Base-by-base conservation (phyloP, 352 stramenopile genomes). In the Aphanomyces euteiches region DNA sequence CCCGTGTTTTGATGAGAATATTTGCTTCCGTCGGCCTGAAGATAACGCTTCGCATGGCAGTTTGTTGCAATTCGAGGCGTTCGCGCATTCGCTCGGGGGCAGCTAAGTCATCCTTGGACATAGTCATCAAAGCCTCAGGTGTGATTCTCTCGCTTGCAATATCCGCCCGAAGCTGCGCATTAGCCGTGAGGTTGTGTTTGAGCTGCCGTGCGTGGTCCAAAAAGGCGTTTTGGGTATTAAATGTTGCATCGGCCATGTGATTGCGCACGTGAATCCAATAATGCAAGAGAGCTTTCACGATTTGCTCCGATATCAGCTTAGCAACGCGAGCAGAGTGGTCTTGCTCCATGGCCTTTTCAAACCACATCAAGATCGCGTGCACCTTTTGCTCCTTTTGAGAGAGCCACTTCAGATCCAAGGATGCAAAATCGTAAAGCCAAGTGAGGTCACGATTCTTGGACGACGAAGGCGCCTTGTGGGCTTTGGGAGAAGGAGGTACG, bases 401-500 rank as follows among this genome's bases (percentile, higher is more conserved):
- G 1, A 70, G 47, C 64, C 64, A 70, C n/a, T 63, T 61, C 8
- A 70, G 40, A 17, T 70, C 64, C 7, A 64, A n/a, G n/a, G 43
- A 34, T 5, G 45, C 5, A 53, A 54, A 70, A 7, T 40, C 4
- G 1, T n/a, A 7, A 17, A 63, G 13, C 64, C 64, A 70, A 19
- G 17, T 59, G 7, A 61, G 36, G 54, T 70, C 47, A 13, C 53
- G 54, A 8, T 19, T 37, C 19, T n/a, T 10, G 34, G 36, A 7
- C 39, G 19, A 37, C 43, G 43, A 50, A 28, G 28, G 28, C 28
- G 1, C 28, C 28, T 28, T 28, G 28, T 28, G 28, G 1, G 10
- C 10, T 50, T 50, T 50, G 10, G 43, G 43, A 12, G 43, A 50
- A n/a, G 43, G 43, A n/a, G 43, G 43, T 50, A 50, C 43, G 43